A percentile compares a stretch with the other conserved stretches of the same genome.
These are phyloP conservation scores for Sisymbrium irio DNA, from an alignment of 345 rosid genomes.

Conservation along the genomic window DNA sequence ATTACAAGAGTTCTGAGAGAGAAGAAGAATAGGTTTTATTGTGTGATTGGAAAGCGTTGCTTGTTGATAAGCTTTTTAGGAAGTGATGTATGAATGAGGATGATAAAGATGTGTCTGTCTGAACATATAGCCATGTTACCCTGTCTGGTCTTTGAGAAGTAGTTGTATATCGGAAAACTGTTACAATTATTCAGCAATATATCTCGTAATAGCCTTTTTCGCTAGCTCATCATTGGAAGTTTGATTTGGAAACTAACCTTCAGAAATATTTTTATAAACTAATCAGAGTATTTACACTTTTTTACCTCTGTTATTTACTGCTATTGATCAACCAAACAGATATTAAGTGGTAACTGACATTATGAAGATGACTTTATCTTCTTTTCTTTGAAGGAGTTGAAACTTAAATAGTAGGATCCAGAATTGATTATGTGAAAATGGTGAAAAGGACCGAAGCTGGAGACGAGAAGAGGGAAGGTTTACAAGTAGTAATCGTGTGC, in stretches of 20 bases:
- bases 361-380: not conserved
- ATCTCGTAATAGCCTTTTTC: not conserved
- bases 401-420: not conserved
- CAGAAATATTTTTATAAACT: not conserved
- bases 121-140: conserved; percentile 26
- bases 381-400: not conserved
- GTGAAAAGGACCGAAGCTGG: conserved; percentile 20
- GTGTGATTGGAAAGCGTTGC: conserved; percentile 14
- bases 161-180: conserved; percentile 12
- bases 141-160: conserved; percentile 22
- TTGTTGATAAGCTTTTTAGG: conserved; percentile 21
- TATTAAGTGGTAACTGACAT: not conserved
- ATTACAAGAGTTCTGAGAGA: not conserved
- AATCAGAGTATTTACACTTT: not conserved
- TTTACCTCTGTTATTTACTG: not conserved
- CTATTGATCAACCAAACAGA: too few species aligned
- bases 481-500: conserved; percentile 24
- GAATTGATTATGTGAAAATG: not conserved
- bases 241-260: not conserved
- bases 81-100: conserved; percentile 36
- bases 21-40: not conserved
- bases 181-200: not conserved
- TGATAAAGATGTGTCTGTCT: conserved; percentile 28
- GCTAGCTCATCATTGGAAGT: not conserved
- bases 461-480: not conserved